Percentiles rank a stretch among this genome's conserved stretches.
Conservation (phyloP, 257 asterid species). For the Gentiana dahurica region DNA sequence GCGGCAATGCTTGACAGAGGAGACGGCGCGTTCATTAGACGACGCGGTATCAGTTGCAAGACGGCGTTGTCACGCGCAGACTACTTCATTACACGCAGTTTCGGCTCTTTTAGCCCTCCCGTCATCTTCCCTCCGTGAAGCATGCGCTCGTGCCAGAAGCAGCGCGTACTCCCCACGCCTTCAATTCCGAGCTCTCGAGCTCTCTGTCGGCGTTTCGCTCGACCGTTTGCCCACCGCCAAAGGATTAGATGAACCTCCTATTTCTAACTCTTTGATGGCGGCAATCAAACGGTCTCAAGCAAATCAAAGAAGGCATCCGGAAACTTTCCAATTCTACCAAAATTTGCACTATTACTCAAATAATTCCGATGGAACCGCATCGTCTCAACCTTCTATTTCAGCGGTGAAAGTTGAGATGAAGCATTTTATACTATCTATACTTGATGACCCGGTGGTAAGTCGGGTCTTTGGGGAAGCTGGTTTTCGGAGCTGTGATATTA, state of each 20-base stretch:
- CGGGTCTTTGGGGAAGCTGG: conserved; percentile 91
- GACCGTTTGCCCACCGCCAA: conserved; percentile 59
- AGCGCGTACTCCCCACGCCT: conserved; percentile 66
- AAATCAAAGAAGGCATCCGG: conserved; percentile 90
- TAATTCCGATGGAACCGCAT: conserved; percentile 5
- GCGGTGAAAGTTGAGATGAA: conserved; percentile 72
- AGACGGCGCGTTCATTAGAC: conserved; percentile 65
- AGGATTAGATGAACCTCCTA: conserved; percentile 53
- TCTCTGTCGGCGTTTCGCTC: conserved; percentile 64
- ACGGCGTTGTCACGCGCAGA: conserved; percentile 81
- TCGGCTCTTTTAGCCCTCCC: conserved; percentile 69
- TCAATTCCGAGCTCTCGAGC: conserved; percentile 77
- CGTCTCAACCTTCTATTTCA: conserved; percentile 36
- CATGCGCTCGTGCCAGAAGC: conserved; percentile 67
- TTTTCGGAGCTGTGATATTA: conserved; percentile 65
- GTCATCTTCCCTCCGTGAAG: conserved; percentile 58
- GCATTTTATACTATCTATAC: conserved; percentile 65
- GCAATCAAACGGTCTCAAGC: conserved; percentile 96
- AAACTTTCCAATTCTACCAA: conserved; percentile 76
- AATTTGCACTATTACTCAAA: conserved; percentile 30
- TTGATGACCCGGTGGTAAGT: conserved; percentile 92
- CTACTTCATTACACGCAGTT: conserved; percentile 77
- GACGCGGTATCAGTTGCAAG: conserved; percentile 77
- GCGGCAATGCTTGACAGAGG: conserved; percentile 75
- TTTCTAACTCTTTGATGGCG: conserved; percentile 90